phyloP scores from a whole-genome alignment of 1,139 yeast genomes.

The Sugiyamaella xylanicola region DNA sequence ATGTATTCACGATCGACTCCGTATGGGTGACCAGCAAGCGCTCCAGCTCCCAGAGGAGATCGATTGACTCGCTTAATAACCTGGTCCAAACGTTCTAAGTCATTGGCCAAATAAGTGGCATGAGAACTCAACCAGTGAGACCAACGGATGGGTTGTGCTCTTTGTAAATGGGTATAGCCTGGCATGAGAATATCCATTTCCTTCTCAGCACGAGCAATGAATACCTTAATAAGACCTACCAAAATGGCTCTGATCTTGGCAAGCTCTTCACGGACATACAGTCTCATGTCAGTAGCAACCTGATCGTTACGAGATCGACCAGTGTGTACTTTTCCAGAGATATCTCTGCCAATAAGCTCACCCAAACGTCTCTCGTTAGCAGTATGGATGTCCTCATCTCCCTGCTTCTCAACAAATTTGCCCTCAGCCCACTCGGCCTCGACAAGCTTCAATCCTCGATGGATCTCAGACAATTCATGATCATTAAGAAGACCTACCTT shows the following conservation, averaged over 20 bases:
- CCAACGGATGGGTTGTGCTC: slow-evolving; percentile 99
- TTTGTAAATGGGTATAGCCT: slow-evolving; percentile 96
- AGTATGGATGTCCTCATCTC: slow-evolving; percentile 98
- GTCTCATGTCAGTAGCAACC: slow-evolving; percentile 97
- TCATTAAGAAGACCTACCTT: slow-evolving; percentile 72
- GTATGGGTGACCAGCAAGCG: slow-evolving; percentile 98
- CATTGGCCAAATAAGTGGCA: slow-evolving; percentile 92
- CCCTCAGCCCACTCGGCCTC: slow-evolving; percentile 79
- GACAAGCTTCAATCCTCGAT: slow-evolving; percentile 72
- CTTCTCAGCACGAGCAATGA: slow-evolving; percentile 71
- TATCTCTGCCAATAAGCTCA: slow-evolving; percentile 87
- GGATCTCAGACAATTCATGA: slow-evolving; percentile 76
- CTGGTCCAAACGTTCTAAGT: slow-evolving; percentile 79
- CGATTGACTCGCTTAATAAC: slow-evolving; percentile 79
- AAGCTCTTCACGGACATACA: slow-evolving; percentile 81
- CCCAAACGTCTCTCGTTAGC: slow-evolving; percentile 98
- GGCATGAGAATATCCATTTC: slow-evolving; percentile 97
- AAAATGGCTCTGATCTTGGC: slow-evolving; percentile 60
- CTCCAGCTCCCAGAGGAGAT: slow-evolving; percentile 95
- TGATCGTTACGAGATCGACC: slow-evolving; percentile 98
- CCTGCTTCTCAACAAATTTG: slow-evolving; percentile 77
- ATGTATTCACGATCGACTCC: slow-evolving; percentile 93
- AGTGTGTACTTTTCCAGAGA: slow-evolving; percentile 97
- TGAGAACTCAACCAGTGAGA: slow-evolving; percentile 94
- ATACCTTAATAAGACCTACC: slow-evolving; percentile 62